These are phyloP conservation scores for Spirogloea muscicola DNA, from an alignment of 139 green algal species.

Conservation along the genomic window DNA sequence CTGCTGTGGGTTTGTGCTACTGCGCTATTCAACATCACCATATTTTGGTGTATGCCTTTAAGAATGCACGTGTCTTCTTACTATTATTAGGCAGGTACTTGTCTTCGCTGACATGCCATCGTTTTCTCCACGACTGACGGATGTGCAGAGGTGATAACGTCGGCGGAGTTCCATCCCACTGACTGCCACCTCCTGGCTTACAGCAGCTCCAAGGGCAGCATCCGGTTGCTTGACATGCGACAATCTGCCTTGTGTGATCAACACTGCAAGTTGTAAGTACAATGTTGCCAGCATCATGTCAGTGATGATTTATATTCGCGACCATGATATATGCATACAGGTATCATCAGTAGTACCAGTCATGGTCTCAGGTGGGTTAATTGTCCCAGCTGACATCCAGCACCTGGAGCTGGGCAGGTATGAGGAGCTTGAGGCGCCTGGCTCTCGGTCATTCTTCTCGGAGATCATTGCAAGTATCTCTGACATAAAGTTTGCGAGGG, in stretches of 20 bases:
- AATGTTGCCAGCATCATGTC: too few relatives aligned
- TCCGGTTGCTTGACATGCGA: slow-evolving; percentile 91
- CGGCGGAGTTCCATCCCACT: slow-evolving; percentile 86
- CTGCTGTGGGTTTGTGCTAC: neutral
- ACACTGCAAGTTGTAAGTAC: slow-evolving; percentile 65
- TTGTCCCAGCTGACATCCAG: too few relatives aligned
- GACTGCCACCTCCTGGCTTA: slow-evolving; percentile 91
- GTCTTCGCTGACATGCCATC: too few relatives aligned
- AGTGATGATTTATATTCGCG: too few relatives aligned
- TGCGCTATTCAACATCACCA: too few relatives aligned
- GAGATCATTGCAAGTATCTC: slow-evolving; percentile 95
- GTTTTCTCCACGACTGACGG: too few relatives aligned
- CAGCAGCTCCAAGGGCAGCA: slow-evolving; percentile 88
- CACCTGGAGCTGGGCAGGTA: slow-evolving; percentile 41
- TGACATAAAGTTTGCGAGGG: slow-evolving; percentile 85
- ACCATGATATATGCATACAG: neutral
- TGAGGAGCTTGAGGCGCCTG: slow-evolving; percentile 52
- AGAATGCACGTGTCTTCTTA: too few relatives aligned
- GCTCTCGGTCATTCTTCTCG: slow-evolving; percentile 75
- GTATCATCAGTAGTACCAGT: neutral
- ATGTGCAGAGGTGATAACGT: slow-evolving; percentile 89
- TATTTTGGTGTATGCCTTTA: too few relatives aligned
- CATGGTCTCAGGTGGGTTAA: neutral
- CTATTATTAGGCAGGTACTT: too few relatives aligned
- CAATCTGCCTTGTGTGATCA: slow-evolving; percentile 80